phyloP scores from a whole-genome alignment of 805 yeast species.

The Myxozyma mucilagina region DNA sequence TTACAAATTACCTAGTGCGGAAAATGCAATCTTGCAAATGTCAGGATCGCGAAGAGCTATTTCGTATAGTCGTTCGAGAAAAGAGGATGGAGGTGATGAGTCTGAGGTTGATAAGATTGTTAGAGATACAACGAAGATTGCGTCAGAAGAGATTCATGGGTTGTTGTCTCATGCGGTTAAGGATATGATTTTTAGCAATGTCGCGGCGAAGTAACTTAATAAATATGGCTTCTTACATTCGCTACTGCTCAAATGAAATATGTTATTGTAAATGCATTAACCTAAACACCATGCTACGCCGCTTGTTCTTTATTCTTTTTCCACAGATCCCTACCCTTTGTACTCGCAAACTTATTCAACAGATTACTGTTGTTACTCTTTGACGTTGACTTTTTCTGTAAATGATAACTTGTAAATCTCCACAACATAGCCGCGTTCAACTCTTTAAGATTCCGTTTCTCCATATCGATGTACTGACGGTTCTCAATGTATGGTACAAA shows the following conservation, averaged over 20 bases:
- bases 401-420: constrained; percentile 40
- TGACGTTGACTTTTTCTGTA: constrained; percentile 9
- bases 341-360: constrained; percentile 13
- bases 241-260: neutral
- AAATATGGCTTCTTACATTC: neutral
- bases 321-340: constrained; percentile 20
- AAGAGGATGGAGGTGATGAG: constrained; percentile 13
- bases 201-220: neutral
- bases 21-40: constrained; percentile 4
- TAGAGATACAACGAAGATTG: constrained; percentile 29
- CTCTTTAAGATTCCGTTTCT: constrained; percentile 65
- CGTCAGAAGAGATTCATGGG: constrained; percentile 36
- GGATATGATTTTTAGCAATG: constrained; percentile 28
- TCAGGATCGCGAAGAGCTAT: neutral
- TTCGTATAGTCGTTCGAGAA: neutral
- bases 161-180: constrained; percentile 34
- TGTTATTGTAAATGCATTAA: neutral
- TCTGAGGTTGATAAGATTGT: constrained; percentile 26
- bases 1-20: constrained; percentile 32
- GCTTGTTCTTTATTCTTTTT: constrained; percentile 5
- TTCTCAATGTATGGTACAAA: constrained; percentile 70
- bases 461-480: constrained; percentile 66
- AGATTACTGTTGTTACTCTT: constrained; percentile 2
- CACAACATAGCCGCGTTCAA: constrained; percentile 47
- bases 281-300: neutral